Evolutionary conservation across 345 rosid genomes (phyloP).

Genomic region (Eucalyptus coolabah): DNA sequence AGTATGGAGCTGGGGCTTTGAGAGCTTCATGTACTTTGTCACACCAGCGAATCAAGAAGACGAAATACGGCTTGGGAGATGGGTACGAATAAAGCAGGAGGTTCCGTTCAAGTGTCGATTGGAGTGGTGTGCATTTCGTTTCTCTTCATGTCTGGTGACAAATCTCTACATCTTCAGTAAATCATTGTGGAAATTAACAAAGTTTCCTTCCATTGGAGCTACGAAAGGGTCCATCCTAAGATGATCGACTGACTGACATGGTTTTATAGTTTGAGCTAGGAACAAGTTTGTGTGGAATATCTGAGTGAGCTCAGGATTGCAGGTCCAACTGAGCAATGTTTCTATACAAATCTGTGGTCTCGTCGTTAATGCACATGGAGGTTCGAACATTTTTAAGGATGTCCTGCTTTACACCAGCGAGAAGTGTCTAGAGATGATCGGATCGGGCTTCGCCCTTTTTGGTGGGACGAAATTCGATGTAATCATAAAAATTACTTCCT

Average conservation of each 20-base stretch:
- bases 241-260: no score
- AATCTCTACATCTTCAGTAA: not conserved
- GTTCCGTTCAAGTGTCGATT: not conserved
- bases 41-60: not conserved
- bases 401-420: not conserved
- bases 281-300: no score
- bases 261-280: no score
- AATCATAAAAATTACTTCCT: not conserved
- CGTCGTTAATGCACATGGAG: not conserved
- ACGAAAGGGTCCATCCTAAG: no score
- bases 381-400: not conserved
- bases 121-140: not conserved
- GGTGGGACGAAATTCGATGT: accelerated
- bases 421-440: not conserved
- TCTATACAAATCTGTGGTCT: not conserved
- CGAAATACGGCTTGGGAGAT: not conserved
- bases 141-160: not conserved
- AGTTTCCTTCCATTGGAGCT: no score
- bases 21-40: not conserved
- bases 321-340: not conserved
- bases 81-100: not conserved
- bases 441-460: accelerated
- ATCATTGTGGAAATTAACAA: not conserved
- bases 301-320: not conserved
- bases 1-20: not conserved